Evolutionary conservation across 176 grass and related monocot species (phyloP).

Genomic region (Oryza longistaminata): DNA sequence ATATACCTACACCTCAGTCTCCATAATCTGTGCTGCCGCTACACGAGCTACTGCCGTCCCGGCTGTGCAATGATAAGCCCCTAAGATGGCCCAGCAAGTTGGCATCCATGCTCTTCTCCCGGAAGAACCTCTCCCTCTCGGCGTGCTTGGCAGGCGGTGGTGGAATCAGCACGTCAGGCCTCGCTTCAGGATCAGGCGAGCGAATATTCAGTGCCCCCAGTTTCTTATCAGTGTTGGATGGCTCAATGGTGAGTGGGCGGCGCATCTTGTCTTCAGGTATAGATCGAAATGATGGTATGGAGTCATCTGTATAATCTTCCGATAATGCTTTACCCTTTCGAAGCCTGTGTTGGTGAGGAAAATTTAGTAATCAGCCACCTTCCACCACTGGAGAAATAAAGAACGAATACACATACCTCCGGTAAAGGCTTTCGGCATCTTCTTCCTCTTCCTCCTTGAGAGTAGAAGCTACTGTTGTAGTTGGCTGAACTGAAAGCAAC

Average conservation of each 20-base stretch:
- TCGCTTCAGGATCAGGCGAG: conserved; percentile 36
- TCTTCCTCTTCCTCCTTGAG: conserved; percentile 63
- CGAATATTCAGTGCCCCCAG: conserved; percentile 35
- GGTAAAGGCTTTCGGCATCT: conserved; percentile 84
- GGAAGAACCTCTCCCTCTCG: conserved; percentile 81
- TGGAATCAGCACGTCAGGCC: conserved; percentile 49
- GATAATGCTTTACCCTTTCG: conserved; percentile 86
- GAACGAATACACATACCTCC: conserved; percentile 49
- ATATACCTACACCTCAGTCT: conserved; percentile 43
- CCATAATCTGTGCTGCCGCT: conserved; percentile 85
- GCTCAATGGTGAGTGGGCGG: conserved; percentile 67
- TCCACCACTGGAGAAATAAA: not conserved
- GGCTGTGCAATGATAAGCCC: conserved; percentile 62
- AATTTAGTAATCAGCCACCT: not conserved
- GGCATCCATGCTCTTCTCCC: conserved; percentile 63
- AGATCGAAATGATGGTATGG: conserved; percentile 44
- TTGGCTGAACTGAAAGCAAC: conserved; percentile 78
- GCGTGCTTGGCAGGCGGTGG: conserved; percentile 68
- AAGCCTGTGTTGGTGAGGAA: conserved; percentile 47
- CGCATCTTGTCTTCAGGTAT: conserved; percentile 76
- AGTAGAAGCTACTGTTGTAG: conserved; percentile 52
- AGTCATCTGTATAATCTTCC: conserved; percentile 52
- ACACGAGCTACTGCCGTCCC: conserved; percentile 67
- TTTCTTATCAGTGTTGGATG: conserved; percentile 44
- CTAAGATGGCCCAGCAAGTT: conserved; percentile 58